A percentile compares a stretch with the other conserved stretches of the same genome.
phyloP scores from a whole-genome alignment of 805 yeast genomes.

The Metschnikowia arizonensis region DNA sequence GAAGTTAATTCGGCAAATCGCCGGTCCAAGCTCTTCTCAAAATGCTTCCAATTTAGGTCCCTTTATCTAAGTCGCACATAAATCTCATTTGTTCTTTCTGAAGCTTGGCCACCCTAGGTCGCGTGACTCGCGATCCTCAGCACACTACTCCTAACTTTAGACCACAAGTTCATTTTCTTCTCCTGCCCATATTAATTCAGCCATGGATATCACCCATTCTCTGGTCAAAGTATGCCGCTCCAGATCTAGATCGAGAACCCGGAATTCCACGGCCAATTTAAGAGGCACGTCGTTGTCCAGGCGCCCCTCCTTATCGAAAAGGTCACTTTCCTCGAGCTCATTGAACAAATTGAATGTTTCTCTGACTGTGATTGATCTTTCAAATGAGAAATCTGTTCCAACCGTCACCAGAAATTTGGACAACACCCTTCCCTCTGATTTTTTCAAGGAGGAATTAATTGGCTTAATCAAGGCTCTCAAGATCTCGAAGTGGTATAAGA shows the following conservation, averaged over 20 bases:
- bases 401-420: conserved; percentile 61
- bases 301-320: conserved; percentile 31
- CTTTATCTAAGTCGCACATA: not conserved
- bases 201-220: conserved; percentile 17
- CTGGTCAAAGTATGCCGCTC: conserved; percentile 29
- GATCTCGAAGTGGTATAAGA: conserved; percentile 76
- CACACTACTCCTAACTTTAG: not conserved
- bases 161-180: not conserved
- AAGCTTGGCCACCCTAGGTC: not conserved
- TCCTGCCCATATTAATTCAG: not conserved
- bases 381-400: conserved; percentile 40
- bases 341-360: conserved; percentile 26
- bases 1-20: not conserved
- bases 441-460: conserved; percentile 76
- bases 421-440: conserved; percentile 74
- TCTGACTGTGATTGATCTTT: conserved; percentile 25
- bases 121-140: conserved; percentile 4
- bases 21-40: not conserved
- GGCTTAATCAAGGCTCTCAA: conserved; percentile 57
- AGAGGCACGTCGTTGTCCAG: conserved; percentile 32
- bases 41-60: not conserved
- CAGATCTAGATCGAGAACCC: conserved; percentile 33
- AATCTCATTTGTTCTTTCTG: not conserved
- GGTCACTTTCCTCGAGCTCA: conserved; percentile 36
- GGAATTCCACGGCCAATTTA: conserved; percentile 32